A percentile compares a stretch with the other conserved stretches of the same genome.
These are phyloP conservation scores for Saitozyma podzolica DNA, from an alignment of 768 basidiomycete genomes.

Conservation along the genomic window DNA sequence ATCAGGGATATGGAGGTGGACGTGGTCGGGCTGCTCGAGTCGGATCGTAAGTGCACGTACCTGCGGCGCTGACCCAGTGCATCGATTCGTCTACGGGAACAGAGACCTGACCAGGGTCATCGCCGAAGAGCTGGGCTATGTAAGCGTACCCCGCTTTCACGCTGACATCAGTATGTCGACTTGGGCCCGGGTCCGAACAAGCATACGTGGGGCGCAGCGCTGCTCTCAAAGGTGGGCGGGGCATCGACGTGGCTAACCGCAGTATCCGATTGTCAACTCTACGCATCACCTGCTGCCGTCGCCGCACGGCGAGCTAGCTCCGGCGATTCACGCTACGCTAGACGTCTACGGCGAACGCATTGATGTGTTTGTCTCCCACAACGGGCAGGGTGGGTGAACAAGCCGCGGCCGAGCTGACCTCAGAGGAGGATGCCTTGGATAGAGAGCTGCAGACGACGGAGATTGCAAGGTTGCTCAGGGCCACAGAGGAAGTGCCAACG, in stretches of 20 bases:
- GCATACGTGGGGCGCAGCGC: conserved; percentile 84
- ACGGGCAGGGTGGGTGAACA: conserved; percentile 71
- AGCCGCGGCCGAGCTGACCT: conserved; percentile 1
- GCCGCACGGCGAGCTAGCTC: conserved; percentile 73
- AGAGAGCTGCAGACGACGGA: conserved; percentile 80
- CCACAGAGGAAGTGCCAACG: conserved; percentile 68
- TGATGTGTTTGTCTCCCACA: conserved; percentile 83
- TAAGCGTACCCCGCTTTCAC: conserved; percentile 53
- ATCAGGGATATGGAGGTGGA: conserved; percentile 80
- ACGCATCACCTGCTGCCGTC: conserved; percentile 85
- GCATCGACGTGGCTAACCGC: not conserved
- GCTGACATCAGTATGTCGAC: conserved; percentile 68
- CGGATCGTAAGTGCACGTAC: conserved; percentile 64
- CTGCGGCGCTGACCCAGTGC: conserved; percentile 19
- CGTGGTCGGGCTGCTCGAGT: conserved; percentile 76
- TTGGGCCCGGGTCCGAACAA: conserved; percentile 82
- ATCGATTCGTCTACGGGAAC: conserved; percentile 76
- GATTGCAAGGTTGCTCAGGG: conserved; percentile 74
- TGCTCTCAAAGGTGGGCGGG: conserved; percentile 69
- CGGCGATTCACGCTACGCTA: conserved; percentile 81
- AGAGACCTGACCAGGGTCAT: conserved; percentile 81
- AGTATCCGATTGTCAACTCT: conserved; percentile 87
- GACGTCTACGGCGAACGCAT: conserved; percentile 76
- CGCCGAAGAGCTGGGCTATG: conserved; percentile 77
- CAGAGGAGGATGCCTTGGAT: conserved; percentile 87